A percentile compares a stretch with the other conserved stretches of the same genome.
Evolutionary conservation across 306 rosid species (phyloP).

Genomic region (Carpinus viminea): DNA sequence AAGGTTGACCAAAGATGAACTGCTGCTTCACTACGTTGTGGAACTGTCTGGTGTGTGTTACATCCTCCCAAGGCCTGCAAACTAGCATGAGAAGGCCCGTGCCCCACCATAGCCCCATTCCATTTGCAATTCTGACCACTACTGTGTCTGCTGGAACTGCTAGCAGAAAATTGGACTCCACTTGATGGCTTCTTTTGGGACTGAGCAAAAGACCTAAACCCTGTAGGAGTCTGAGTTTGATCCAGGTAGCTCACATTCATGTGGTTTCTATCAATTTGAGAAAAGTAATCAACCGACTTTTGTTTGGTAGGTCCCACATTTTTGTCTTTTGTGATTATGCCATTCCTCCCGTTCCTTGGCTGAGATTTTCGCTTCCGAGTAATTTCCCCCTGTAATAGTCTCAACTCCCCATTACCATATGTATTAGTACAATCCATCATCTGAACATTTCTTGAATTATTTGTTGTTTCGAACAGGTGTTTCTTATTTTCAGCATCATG

Average conservation of each 20-base stretch:
- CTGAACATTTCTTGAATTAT: constrained; percentile 47
- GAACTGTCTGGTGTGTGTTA: constrained; percentile 49
- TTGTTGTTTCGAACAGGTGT: constrained; percentile 36
- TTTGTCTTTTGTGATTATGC: constrained; percentile 38
- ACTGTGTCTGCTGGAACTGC: constrained; percentile 47
- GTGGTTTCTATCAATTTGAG: constrained; percentile 44
- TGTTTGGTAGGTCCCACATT: constrained; percentile 51
- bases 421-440: constrained; percentile 34
- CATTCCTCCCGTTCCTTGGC: constrained; percentile 47
- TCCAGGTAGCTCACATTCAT: constrained; percentile 35
- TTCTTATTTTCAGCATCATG: constrained; percentile 52
- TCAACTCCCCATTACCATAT: constrained; percentile 41
- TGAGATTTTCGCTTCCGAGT: constrained; percentile 45
- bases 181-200: constrained; percentile 58
- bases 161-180: constrained; percentile 55
- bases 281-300: constrained; percentile 48
- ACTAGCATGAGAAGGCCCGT: constrained; percentile 45
- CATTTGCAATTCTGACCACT: constrained; percentile 53
- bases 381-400: constrained; percentile 42
- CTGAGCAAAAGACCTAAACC: constrained; percentile 47
- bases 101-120: constrained; percentile 50
- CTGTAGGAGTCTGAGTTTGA: constrained; percentile 47
- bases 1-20: constrained; percentile 63
- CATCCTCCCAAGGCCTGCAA: constrained; percentile 57
- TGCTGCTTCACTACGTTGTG: constrained; percentile 56